These are phyloP conservation scores for Suillus occidentalis DNA, from an alignment of 768 basidiomycete genomes.

Conservation along the genomic window DNA sequence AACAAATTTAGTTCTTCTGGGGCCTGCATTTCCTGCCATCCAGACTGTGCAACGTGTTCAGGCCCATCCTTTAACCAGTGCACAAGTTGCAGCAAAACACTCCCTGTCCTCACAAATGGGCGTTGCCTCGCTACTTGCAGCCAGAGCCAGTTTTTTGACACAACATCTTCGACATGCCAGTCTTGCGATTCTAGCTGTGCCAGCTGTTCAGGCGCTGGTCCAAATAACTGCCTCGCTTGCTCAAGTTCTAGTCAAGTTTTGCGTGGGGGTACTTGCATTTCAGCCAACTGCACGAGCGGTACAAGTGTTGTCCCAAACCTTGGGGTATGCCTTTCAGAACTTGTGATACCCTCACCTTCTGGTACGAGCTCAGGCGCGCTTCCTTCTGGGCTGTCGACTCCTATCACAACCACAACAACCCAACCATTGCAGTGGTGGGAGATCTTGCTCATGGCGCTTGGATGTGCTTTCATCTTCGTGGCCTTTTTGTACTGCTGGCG, in stretches of 20 bases:
- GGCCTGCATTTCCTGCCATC: conserved; percentile 75
- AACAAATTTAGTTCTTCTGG: conserved; percentile 66
- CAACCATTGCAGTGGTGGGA: conserved; percentile 74
- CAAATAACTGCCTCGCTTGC: conserved; percentile 73
- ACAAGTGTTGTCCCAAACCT: conserved; percentile 64
- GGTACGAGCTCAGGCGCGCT: conserved; percentile 40
- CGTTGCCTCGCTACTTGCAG: conserved; percentile 79
- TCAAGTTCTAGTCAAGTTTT: conserved; percentile 61
- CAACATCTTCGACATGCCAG: conserved; percentile 60
- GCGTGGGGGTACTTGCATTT: conserved; percentile 60
- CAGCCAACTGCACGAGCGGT: conserved; percentile 58
- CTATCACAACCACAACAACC: conserved; percentile 35
- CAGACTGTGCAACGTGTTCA: conserved; percentile 83
- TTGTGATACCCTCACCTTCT: conserved; percentile 56
- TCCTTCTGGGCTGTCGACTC: conserved; percentile 58
- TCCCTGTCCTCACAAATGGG: conserved; percentile 73
- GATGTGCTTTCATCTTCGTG: conserved; percentile 77
- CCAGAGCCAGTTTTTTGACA: conserved; percentile 72
- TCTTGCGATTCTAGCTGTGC: conserved; percentile 76
- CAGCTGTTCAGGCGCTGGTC: conserved; percentile 71
- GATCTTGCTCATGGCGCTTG: conserved; percentile 80
- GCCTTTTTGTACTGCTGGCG: conserved; percentile 69
- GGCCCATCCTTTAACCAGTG: conserved; percentile 82
- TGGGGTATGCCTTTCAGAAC: conserved; percentile 77
- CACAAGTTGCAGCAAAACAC: conserved; percentile 60